Evolutionary conservation across 768 basidiomycete genomes (phyloP).

Genomic region (Leccinum subgranulosum): DNA sequence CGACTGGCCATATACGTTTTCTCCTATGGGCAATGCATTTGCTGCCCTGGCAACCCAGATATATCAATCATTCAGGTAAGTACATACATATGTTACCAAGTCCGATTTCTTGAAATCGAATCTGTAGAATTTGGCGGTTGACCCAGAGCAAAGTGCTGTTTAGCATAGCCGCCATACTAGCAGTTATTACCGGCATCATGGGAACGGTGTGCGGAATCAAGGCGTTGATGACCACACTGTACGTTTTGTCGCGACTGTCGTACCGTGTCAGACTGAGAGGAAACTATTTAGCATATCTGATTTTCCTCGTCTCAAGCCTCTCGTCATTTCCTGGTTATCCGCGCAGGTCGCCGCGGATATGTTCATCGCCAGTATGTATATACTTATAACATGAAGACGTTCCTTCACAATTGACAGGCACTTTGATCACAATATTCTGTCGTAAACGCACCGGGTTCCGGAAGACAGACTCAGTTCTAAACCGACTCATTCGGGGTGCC

Average conservation of each 20-base stretch:
- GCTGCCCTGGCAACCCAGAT: conserved; percentile 48
- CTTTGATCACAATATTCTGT: neutral
- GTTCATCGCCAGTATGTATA: neutral
- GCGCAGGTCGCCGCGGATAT: neutral
- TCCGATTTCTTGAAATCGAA: neutral
- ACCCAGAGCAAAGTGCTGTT: neutral
- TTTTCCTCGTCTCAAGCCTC: neutral
- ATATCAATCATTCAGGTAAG: conserved; percentile 46
- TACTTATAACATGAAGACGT: neutral
- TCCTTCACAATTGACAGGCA: neutral
- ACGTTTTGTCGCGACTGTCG: neutral
- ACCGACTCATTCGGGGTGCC: neutral
- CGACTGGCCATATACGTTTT: conserved; percentile 50
- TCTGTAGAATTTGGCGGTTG: conserved; percentile 16
- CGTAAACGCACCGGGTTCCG: neutral
- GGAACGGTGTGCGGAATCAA: neutral
- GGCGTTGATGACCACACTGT: neutral
- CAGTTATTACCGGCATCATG: neutral
- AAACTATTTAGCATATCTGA: neutral
- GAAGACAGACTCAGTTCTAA: neutral
- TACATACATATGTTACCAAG: neutral
- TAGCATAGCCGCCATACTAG: neutral
- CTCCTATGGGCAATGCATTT: conserved; percentile 44
- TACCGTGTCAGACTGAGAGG: neutral
- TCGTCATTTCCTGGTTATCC: neutral